These are phyloP conservation scores for Asclepias syriaca DNA, from an alignment of 257 asterid genomes.

Conservation along the genomic window DNA sequence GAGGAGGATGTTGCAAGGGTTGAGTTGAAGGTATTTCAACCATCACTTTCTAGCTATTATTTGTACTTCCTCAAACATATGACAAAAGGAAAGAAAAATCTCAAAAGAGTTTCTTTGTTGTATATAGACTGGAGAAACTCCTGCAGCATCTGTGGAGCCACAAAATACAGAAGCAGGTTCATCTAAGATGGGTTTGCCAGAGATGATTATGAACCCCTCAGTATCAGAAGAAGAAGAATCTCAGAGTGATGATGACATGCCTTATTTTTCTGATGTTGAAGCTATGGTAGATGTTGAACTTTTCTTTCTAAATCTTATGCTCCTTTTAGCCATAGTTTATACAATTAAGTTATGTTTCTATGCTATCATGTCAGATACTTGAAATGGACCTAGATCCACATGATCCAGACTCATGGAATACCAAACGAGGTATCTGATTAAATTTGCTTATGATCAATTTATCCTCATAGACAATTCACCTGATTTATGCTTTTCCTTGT, in stretches of 20 bases:
- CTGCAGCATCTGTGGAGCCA: conserved; percentile 29
- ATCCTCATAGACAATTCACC: neutral
- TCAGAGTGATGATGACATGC: conserved; percentile 73
- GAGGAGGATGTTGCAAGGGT: conserved; percentile 44
- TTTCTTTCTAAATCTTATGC: conserved; percentile 14
- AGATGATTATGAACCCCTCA: conserved; percentile 36
- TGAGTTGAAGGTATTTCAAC: conserved; percentile 32
- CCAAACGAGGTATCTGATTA: conserved; percentile 46
- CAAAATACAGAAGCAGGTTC: conserved; percentile 41
- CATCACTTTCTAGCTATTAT: neutral
- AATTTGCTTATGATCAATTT: neutral
- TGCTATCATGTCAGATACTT: conserved; percentile 58
- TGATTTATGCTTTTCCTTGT: neutral
- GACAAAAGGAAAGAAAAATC: neutral
- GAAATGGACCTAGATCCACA: conserved; percentile 88
- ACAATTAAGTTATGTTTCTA: conserved; percentile 15
- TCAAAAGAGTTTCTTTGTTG: conserved; percentile 19
- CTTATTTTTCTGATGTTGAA: conserved; percentile 90
- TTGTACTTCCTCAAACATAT: neutral
- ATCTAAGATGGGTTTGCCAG: conserved; percentile 31
- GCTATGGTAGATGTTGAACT: conserved; percentile 64
- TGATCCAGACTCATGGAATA: conserved; percentile 46
- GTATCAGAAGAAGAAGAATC: conserved; percentile 60
- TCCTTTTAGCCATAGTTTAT: conserved; percentile 10
- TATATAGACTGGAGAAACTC: conserved; percentile 44